phyloP scores from a whole-genome alignment of 306 rosid species.

The Rubus idaeus region DNA sequence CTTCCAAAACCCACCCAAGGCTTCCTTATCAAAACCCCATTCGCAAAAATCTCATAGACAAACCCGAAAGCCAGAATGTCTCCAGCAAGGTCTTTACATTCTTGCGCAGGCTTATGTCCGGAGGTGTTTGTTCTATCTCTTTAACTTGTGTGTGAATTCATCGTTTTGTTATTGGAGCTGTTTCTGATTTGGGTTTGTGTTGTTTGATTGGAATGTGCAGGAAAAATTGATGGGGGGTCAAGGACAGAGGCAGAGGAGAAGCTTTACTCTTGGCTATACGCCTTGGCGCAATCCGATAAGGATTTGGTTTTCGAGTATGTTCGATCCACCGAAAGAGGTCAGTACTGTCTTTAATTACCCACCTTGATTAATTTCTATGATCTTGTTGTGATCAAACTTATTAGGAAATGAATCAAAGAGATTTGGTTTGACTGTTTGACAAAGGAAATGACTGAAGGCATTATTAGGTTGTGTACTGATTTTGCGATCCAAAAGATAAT shows the following conservation, averaged over 20 bases:
- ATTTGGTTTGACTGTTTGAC: background rate
- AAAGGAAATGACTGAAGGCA: background rate
- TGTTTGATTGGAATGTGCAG: slow-evolving; percentile 38
- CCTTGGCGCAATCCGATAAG: slow-evolving; percentile 66
- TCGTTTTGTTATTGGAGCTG: slow-evolving; percentile 1
- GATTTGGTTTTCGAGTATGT: slow-evolving; percentile 74
- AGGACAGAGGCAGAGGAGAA: slow-evolving; percentile 70
- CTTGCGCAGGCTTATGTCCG: slow-evolving; percentile 33
- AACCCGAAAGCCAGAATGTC: slow-evolving; percentile 26
- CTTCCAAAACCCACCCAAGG: slow-evolving; percentile 14
- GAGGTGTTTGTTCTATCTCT: slow-evolving; percentile 32
- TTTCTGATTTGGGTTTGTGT: slow-evolving; percentile 21
- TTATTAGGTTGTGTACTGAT: background rate
- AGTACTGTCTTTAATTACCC: slow-evolving; percentile 10
- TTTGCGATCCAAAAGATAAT: background rate
- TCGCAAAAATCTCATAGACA: slow-evolving; percentile 43
- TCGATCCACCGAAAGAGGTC: slow-evolving; percentile 81
- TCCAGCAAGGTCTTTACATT: slow-evolving; percentile 16
- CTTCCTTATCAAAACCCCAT: slow-evolving; percentile 45
- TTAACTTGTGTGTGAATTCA: background rate
- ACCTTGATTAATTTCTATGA: background rate
- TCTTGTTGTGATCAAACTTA: background rate
- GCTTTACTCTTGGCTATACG: slow-evolving; percentile 68
- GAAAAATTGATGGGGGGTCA: slow-evolving; percentile 61
- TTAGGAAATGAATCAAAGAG: background rate